Percentiles rank a stretch among this genome's conserved stretches.
phyloP scores from a whole-genome alignment of 2,329 filamentous ascomycete species.

The Fusarium equiseti region DNA sequence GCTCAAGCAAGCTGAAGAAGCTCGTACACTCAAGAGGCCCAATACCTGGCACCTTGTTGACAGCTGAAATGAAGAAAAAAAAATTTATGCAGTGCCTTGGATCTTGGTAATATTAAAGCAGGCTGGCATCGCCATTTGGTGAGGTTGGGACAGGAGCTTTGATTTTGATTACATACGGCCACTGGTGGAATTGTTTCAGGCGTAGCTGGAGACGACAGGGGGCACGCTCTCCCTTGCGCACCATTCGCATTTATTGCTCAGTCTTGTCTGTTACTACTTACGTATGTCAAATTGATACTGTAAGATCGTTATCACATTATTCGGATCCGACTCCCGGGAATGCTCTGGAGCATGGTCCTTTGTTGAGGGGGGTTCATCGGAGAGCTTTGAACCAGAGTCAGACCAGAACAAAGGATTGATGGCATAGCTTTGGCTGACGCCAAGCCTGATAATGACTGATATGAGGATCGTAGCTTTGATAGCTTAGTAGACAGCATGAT shows the following conservation, averaged over 20 bases:
- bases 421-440: conserved; percentile 2
- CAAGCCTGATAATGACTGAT: conserved; percentile 14
- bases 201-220: conserved; percentile 38
- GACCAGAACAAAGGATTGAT: conserved; percentile 6
- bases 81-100: conserved; percentile 23
- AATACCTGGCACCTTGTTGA: conserved; percentile 3
- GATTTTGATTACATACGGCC: conserved; percentile 36
- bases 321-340: conserved; percentile 35
- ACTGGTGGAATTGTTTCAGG: conserved; percentile 42
- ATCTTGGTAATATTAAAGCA: conserved; percentile 4
- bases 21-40: conserved; percentile 20
- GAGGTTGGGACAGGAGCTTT: conserved; percentile 37
- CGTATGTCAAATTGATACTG: background rate
- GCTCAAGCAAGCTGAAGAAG: conserved; percentile 29
- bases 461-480: conserved; percentile 19
- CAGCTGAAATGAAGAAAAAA: conserved; percentile 29
- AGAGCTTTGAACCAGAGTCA: conserved; percentile 5
- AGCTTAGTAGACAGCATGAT: background rate
- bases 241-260: conserved; percentile 23
- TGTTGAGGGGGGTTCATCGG: conserved; percentile 20
- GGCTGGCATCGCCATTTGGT: conserved; percentile 12
- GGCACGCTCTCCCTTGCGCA: conserved; percentile 39
- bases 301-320: background rate
- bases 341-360: conserved; percentile 16
- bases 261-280: background rate